phyloP scores from a whole-genome alignment of 139 green algal species.

The Tetraselmis chui region DNA sequence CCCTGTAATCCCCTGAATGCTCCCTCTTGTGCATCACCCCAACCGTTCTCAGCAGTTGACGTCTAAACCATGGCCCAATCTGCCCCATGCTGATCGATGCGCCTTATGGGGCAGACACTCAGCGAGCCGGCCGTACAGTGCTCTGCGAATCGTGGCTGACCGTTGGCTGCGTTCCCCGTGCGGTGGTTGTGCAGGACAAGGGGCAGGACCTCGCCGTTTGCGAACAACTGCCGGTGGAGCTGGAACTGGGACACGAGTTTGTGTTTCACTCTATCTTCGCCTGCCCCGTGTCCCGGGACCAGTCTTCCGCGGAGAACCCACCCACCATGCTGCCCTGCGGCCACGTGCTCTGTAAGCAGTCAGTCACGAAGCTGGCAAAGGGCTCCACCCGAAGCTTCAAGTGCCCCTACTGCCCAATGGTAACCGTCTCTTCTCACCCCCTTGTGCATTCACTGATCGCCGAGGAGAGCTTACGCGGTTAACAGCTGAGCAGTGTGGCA shows the following conservation, averaged over 20 bases:
- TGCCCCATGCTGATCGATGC: neutral
- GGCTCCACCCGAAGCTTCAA: slow-evolving; percentile 69
- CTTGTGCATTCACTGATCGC: no score
- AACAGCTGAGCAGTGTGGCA: no score
- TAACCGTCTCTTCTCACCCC: no score
- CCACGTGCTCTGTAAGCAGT: slow-evolving; percentile 82
- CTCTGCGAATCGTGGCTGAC: neutral
- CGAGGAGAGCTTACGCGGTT: no score
- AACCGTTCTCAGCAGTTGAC: neutral
- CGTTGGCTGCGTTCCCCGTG: slow-evolving; percentile 21
- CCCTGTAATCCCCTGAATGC: neutral
- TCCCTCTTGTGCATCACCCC: neutral
- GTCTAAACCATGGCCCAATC: neutral
- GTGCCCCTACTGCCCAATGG: slow-evolving; percentile 92
- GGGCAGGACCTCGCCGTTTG: slow-evolving; percentile 19
- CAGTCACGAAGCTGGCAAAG: slow-evolving; percentile 74
- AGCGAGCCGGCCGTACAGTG: no score
- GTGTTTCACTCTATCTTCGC: slow-evolving; percentile 88
- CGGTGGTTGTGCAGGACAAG: neutral
- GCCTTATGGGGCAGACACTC: neutral
- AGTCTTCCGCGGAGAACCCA: slow-evolving; percentile 72
- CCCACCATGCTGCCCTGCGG: slow-evolving; percentile 89
- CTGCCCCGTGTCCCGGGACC: slow-evolving; percentile 84
- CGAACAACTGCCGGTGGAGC: slow-evolving; percentile 82
- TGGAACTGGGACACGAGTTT: slow-evolving; percentile 83